phyloP scores from a whole-genome alignment of 805 yeast genomes.

The Cyberlindnera mycetangii region DNA sequence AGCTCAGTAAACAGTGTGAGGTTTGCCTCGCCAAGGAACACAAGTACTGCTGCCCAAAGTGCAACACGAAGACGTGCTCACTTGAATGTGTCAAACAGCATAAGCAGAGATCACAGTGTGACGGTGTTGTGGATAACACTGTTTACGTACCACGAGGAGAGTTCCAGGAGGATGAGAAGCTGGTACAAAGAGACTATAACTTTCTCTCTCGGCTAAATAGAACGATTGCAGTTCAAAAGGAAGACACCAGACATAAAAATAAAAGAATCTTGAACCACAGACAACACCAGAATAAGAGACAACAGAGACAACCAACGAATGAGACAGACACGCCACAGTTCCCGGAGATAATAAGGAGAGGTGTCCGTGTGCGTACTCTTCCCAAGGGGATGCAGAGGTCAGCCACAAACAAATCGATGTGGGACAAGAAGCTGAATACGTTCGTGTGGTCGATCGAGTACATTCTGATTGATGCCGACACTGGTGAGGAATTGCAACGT shows the following conservation, averaged over 20 bases:
- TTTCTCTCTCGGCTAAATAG: conserved; percentile 63
- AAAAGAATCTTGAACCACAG: conserved; percentile 37
- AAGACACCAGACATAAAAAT: conserved; percentile 45
- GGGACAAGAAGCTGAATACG: conserved; percentile 57
- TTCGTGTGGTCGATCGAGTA: conserved; percentile 84
- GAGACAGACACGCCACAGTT: conserved; percentile 1
- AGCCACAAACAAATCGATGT: conserved; percentile 59
- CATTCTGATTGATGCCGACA: conserved; percentile 40
- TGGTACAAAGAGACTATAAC: conserved; percentile 77
- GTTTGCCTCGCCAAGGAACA: conserved; percentile 41
- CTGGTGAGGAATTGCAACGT: conserved; percentile 27
- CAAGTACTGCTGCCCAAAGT: conserved; percentile 82
- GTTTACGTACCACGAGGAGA: conserved; percentile 49
- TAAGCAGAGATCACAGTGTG: conserved; percentile 58
- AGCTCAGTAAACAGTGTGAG: conserved; percentile 34
- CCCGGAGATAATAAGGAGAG: conserved; percentile 45
- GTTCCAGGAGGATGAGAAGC: conserved; percentile 36
- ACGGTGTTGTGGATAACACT: conserved; percentile 63
- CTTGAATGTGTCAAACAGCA: conserved; percentile 69
- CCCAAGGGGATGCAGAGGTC: conserved; percentile 79
- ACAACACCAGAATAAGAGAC: conserved; percentile 24
- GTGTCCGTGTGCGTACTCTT: conserved; percentile 58
- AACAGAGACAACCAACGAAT: conserved; percentile 7
- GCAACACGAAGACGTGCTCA: conserved; percentile 65
- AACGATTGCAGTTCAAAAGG: conserved; percentile 52